Conservation (phyloP, 2,329 filamentous ascomycete genomes). For the Apiospora phragmitis region DNA sequence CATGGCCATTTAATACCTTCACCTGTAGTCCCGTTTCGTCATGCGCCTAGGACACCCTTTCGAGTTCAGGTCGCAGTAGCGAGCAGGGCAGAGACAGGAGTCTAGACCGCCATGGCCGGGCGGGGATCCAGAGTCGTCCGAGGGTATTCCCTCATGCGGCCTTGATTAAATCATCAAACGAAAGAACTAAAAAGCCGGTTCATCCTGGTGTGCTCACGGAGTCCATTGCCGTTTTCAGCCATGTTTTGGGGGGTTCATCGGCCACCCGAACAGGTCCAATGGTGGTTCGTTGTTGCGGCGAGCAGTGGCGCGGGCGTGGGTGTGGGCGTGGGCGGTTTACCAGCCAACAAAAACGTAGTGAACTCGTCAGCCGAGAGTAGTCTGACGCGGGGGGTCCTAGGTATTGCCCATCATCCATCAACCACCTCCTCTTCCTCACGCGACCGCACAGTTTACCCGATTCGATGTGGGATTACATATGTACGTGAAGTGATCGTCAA, state of each 20-base stretch:
- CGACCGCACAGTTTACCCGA: neutral
- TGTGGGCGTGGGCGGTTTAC: neutral
- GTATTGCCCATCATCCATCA: neutral
- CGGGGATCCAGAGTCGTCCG: neutral
- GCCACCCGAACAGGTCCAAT: neutral
- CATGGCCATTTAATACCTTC: neutral
- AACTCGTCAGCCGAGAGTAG: neutral
- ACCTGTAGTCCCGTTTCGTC: neutral
- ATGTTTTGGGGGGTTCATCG: neutral
- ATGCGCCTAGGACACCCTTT: neutral
- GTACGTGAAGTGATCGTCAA: neutral
- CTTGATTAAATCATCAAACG: slow-evolving; percentile 1
- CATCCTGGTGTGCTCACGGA: neutral
- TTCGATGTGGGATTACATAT: neutral
- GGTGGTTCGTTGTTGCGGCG: neutral
- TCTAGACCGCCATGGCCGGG: neutral
- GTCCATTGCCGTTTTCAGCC: neutral
- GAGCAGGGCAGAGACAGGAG: neutral
- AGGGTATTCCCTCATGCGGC: neutral
- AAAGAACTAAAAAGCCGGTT: neutral
- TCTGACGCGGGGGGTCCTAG: neutral
- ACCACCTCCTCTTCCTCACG: neutral
- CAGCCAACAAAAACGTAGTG: slow-evolving; percentile 2
- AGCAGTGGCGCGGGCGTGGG: slow-evolving; percentile 1
- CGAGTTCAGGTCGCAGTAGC: neutral